These are phyloP conservation scores for Fistulifera pelliculosa DNA, from an alignment of 108 stramenopile genomes.

Conservation along the genomic window DNA sequence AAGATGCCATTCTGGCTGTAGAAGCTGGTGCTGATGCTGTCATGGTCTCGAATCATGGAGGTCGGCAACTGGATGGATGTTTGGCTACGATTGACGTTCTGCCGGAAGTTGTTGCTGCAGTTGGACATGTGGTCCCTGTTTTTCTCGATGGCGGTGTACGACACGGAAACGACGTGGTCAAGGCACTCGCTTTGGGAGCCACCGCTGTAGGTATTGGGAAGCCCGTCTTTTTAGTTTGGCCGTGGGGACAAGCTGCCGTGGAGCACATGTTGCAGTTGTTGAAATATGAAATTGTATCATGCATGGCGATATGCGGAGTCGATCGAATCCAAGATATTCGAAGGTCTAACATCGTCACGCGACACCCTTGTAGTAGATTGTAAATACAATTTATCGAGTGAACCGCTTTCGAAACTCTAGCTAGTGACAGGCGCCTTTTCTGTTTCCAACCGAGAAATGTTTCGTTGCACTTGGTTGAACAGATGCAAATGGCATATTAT, in stretches of 20 bases:
- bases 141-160: conserved; percentile 96
- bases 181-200: conserved; percentile 92
- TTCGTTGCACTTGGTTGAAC: too few species aligned
- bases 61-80: conserved; percentile 91
- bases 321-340: conserved; percentile 34
- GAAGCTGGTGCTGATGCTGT: conserved; percentile 91
- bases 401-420: too few species aligned
- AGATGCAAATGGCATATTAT: too few species aligned
- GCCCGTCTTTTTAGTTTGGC: conserved; percentile 87
- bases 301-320: conserved; percentile 71
- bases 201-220: conserved; percentile 94
- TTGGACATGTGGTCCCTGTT: conserved; percentile 88
- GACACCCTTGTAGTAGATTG: too few species aligned
- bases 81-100: conserved; percentile 93
- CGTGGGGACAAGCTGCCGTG: conserved; percentile 62
- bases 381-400: too few species aligned
- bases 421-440: too few species aligned
- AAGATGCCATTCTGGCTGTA: conserved; percentile 86
- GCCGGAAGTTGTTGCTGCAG: conserved; percentile 87
- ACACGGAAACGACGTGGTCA: conserved; percentile 94
- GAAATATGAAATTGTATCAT: conserved; percentile 59
- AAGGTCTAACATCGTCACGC: not conserved
- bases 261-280: conserved; percentile 47
- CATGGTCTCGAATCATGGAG: conserved; percentile 98
- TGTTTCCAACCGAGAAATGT: too few species aligned